phyloP scores from a whole-genome alignment of 441 rosid species.

The Metrosideros polymorpha region DNA sequence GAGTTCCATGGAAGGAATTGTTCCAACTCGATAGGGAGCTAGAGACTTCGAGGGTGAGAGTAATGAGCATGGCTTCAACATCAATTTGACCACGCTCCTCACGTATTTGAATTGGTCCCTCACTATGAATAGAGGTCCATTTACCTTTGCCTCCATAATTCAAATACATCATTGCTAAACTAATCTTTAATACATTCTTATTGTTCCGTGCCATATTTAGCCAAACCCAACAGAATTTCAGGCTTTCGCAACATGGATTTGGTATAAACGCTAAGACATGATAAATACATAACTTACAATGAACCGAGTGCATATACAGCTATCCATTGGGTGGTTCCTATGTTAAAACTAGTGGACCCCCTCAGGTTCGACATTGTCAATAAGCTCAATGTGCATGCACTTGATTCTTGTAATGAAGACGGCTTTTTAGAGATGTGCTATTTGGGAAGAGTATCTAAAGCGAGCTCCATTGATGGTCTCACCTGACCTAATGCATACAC shows the following conservation, averaged over 20 bases:
- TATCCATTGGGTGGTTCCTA: background rate
- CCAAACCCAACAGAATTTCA: background rate
- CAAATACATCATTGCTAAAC: background rate
- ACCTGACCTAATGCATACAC: background rate
- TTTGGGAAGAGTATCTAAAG: background rate
- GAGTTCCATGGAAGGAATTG: background rate
- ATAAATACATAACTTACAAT: background rate
- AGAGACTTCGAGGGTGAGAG: background rate
- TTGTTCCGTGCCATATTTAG: background rate
- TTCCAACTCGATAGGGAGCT: background rate
- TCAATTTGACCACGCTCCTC: background rate
- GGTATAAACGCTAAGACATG: background rate
- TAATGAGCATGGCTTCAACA: background rate
- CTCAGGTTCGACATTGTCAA: rapidly evolving
- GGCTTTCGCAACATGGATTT: background rate
- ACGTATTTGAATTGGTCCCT: background rate
- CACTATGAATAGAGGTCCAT: background rate
- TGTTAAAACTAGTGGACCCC: background rate
- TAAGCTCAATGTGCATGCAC: background rate
- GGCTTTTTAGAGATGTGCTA: background rate
- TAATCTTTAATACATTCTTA: background rate
- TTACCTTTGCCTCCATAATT: background rate
- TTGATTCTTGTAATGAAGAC: background rate
- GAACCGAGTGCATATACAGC: background rate
- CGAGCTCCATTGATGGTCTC: background rate